A percentile compares a stretch with the other conserved stretches of the same genome.
These are phyloP conservation scores for Pulveroboletus sp. DNA, from an alignment of 768 basidiomycete species.

Conservation along the genomic window DNA sequence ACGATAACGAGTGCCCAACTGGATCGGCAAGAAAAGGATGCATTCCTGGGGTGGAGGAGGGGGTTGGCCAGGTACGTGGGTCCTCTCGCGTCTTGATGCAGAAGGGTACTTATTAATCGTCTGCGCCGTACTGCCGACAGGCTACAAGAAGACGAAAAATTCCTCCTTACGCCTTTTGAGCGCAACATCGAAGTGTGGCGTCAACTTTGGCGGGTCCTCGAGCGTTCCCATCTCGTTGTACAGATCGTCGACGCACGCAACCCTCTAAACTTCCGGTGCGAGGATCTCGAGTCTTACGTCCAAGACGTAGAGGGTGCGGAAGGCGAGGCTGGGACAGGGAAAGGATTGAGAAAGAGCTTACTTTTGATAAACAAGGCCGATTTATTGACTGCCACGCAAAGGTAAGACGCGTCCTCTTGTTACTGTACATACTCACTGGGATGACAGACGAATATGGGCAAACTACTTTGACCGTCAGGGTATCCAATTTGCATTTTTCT, in stretches of 20 bases:
- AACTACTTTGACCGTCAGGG: slow-evolving; percentile 80
- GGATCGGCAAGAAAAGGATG: slow-evolving; percentile 84
- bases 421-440: background rate
- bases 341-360: slow-evolving; percentile 69
- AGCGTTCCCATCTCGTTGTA: slow-evolving; percentile 90
- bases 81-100: background rate
- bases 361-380: slow-evolving; percentile 96
- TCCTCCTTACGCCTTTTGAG: slow-evolving; percentile 95
- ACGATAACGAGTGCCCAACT: slow-evolving; percentile 72
- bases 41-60: slow-evolving; percentile 92
- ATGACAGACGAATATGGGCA: slow-evolving; percentile 82
- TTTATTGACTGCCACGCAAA: slow-evolving; percentile 80
- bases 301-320: slow-evolving; percentile 79
- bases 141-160: slow-evolving; percentile 80
- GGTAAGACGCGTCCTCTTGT: slow-evolving; percentile 44
- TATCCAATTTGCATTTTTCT: slow-evolving; percentile 87
- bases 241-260: slow-evolving; percentile 97
- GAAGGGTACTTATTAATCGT: background rate
- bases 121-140: slow-evolving; percentile 35
- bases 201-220: slow-evolving; percentile 95
- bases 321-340: slow-evolving; percentile 75
- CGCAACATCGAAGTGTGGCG: slow-evolving; percentile 98
- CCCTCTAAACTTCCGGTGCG: slow-evolving; percentile 88
- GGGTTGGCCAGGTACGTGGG: slow-evolving; percentile 81
- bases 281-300: slow-evolving; percentile 87